Evolutionary conservation across 179 eudicot species (phyloP).

Genomic region (Heliamphora pulchella): DNA sequence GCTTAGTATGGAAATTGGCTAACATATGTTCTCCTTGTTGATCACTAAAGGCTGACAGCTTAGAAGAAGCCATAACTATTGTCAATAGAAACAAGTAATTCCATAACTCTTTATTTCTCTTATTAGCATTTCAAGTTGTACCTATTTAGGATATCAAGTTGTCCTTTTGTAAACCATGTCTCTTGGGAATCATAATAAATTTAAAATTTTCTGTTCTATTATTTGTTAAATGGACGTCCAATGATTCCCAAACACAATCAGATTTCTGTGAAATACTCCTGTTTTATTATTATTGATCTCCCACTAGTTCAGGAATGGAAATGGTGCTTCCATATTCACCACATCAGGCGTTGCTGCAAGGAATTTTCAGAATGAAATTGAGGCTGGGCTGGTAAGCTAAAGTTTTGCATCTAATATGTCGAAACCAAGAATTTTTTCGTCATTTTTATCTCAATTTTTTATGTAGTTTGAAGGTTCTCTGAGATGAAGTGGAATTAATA

Average conservation of each 20-base stretch:
- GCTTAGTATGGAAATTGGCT: constrained; percentile 3
- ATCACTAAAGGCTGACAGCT: constrained; percentile 44
- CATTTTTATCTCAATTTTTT: background rate
- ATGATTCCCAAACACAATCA: background rate
- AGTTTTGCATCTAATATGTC: background rate
- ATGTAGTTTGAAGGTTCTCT: background rate
- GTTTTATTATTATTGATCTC: background rate
- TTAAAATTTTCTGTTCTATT: background rate
- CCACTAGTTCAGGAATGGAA: constrained; percentile 33
- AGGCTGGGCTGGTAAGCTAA: constrained; percentile 54
- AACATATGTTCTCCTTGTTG: constrained; percentile 1
- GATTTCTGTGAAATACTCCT: background rate
- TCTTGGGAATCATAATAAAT: background rate
- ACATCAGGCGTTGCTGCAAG: constrained; percentile 61
- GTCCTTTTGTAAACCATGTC: background rate
- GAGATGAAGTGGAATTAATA: background rate
- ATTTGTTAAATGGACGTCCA: background rate
- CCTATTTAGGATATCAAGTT: background rate
- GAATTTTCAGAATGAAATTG: constrained; percentile 64
- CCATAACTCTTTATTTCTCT: constrained; percentile 1
- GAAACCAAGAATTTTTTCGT: background rate
- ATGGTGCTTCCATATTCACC: constrained; percentile 68
- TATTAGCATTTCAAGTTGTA: background rate
- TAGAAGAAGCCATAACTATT: constrained; percentile 60
- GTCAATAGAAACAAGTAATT: constrained; percentile 53